Evolutionary conservation across 352 stramenopile genomes (phyloP).

Genomic region (Blastocystis sp.): DNA sequence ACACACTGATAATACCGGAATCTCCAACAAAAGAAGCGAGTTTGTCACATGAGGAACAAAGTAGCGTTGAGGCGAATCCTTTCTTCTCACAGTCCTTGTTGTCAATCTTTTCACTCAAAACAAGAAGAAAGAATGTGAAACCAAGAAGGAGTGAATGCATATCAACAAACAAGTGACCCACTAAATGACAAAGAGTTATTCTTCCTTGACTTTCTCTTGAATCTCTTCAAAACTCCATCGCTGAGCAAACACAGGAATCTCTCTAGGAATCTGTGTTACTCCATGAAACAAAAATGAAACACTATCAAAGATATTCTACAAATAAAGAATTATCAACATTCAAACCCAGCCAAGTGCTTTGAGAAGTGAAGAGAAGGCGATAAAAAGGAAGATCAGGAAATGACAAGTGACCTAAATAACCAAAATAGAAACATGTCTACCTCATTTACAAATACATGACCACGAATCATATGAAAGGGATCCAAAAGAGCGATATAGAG

Average conservation of each 20-base stretch:
- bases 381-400: neutral
- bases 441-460: neutral
- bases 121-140: neutral
- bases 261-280: neutral
- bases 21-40: conserved; percentile 18
- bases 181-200: neutral
- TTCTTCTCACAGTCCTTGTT: conserved; percentile 4
- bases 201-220: neutral
- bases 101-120: neutral
- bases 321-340: neutral
- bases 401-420: neutral
- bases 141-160: neutral
- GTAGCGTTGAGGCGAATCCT: neutral
- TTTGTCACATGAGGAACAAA: conserved; percentile 37
- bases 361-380: neutral
- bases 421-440: neutral
- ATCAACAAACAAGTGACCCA: conserved; percentile 9
- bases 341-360: neutral
- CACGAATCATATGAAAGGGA: conserved; percentile 20
- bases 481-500: conserved; percentile 9
- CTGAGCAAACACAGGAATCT: conserved; percentile 7
- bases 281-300: conserved; percentile 1
- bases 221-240: conserved; percentile 18
- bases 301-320: conserved; percentile 36
- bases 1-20: neutral